Percentiles rank a stretch among this genome's conserved stretches.
These are phyloP conservation scores for Aspergillus sp. DNA, from an alignment of 2,329 filamentous ascomycete genomes.

Conservation along the genomic window DNA sequence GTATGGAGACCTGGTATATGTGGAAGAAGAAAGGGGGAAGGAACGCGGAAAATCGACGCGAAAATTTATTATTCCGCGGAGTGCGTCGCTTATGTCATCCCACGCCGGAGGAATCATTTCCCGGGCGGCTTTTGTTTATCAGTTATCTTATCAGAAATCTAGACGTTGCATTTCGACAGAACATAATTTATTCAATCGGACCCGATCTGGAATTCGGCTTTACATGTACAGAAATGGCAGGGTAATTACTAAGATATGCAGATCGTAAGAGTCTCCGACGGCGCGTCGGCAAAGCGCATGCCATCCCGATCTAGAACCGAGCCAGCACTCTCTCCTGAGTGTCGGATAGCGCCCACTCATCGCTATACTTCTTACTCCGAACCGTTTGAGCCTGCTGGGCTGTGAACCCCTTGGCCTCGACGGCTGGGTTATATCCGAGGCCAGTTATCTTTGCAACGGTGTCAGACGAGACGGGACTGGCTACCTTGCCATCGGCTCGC, in stretches of 20 bases:
- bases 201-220: not conserved
- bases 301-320: conserved; percentile 50
- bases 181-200: not conserved
- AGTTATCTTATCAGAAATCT: not conserved
- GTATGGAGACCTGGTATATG: conserved; percentile 45
- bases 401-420: conserved; percentile 86
- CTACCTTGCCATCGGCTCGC: conserved; percentile 72
- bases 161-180: no score
- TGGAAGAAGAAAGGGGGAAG: conserved; percentile 21
- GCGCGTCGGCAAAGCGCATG: not conserved
- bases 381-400: conserved; percentile 67
- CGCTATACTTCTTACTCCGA: conserved; percentile 67
- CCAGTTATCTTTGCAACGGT: conserved; percentile 65
- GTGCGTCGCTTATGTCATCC: conserved; percentile 16
- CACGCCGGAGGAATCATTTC: not conserved
- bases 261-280: not conserved
- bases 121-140: not conserved
- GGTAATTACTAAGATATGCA: not conserved
- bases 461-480: conserved; percentile 59
- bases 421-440: conserved; percentile 88
- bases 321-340: conserved; percentile 71
- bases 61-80: conserved; percentile 20
- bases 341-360: conserved; percentile 77
- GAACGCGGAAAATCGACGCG: conserved; percentile 7
- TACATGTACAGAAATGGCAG: not conserved